These are phyloP conservation scores for Brasilioporus rufonigricans DNA, from an alignment of 768 basidiomycete species.

Conservation along the genomic window DNA sequence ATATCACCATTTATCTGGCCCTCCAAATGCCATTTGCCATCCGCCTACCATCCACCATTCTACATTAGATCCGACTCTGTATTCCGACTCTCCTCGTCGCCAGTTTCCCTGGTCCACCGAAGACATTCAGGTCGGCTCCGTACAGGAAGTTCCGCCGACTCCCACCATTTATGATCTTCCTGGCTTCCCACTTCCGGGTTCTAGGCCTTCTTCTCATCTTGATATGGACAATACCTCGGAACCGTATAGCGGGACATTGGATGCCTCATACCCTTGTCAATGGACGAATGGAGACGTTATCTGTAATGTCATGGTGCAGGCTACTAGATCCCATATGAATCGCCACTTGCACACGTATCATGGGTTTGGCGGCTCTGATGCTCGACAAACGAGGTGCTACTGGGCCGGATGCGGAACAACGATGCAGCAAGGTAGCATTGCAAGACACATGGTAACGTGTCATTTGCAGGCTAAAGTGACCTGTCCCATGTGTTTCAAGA, in stretches of 20 bases:
- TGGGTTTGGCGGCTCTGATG: constrained; percentile 22
- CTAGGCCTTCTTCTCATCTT: not conserved
- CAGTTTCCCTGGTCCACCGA: constrained; percentile 1
- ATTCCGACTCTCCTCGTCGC: not conserved
- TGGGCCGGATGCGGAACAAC: constrained; percentile 20
- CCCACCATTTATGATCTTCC: not conserved
- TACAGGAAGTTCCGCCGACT: not conserved
- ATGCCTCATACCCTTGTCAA: constrained; percentile 16
- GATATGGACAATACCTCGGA: not conserved
- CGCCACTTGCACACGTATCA: constrained; percentile 26
- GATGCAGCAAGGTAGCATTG: constrained; percentile 30
- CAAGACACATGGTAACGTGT: constrained; percentile 27
- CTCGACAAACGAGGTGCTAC: constrained; percentile 16
- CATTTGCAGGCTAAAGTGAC: constrained; percentile 28
- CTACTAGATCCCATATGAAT: constrained; percentile 25
- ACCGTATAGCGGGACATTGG: not conserved
- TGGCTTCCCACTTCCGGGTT: not conserved
- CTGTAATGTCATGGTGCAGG: constrained; percentile 20
- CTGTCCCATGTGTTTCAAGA: constrained; percentile 28
- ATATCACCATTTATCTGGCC: not conserved
- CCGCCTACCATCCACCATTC: not conserved
- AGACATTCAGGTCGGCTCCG: not conserved
- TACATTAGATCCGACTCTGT: not conserved
- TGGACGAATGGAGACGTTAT: constrained; percentile 14
- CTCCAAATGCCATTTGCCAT: not conserved